Conservation (phyloP, 768 basidiomycete species). For the Podaxis mareebaensis region DNA sequence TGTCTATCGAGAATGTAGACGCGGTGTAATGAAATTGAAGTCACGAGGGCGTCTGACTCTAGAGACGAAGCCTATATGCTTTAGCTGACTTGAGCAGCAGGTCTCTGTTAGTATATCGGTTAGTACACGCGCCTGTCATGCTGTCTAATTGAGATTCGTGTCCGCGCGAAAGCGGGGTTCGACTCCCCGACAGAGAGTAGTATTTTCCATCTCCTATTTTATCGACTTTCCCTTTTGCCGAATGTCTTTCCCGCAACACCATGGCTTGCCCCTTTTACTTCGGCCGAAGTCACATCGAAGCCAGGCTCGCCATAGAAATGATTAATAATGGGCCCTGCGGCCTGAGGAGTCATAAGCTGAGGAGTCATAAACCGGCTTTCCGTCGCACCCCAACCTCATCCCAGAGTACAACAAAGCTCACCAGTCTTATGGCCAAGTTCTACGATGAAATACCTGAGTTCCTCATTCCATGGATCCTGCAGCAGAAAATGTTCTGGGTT, state of each 20-base stretch:
- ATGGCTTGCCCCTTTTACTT: too few relatives aligned
- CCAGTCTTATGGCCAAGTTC: constrained; percentile 49
- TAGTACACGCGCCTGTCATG: constrained; percentile 21
- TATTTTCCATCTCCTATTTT: not conserved
- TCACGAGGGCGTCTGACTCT: constrained; percentile 3
- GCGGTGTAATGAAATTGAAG: not conserved
- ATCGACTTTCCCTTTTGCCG: not conserved
- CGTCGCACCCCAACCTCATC: not conserved
- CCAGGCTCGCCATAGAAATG: too few relatives aligned
- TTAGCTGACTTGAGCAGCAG: not conserved
- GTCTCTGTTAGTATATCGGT: constrained; percentile 21
- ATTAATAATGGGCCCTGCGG: too few relatives aligned
- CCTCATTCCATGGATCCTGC: constrained; percentile 50
- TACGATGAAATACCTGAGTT: constrained; percentile 53
- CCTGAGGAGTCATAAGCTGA: too few relatives aligned
- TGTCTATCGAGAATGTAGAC: constrained; percentile 1
- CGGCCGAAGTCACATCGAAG: too few relatives aligned
- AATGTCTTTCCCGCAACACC: too few relatives aligned
- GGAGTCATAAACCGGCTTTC: not conserved
- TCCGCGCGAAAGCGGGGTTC: constrained; percentile 21
- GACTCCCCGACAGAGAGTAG: constrained; percentile 17
- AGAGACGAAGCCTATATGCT: too few relatives aligned
- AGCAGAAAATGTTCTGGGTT: constrained; percentile 66
- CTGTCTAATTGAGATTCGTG: not conserved
- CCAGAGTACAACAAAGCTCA: not conserved